A percentile compares a stretch with the other conserved stretches of the same genome.
phyloP scores from a whole-genome alignment of 192 early-diverging fungal genomes.

The Entophlyctis helioformis region DNA sequence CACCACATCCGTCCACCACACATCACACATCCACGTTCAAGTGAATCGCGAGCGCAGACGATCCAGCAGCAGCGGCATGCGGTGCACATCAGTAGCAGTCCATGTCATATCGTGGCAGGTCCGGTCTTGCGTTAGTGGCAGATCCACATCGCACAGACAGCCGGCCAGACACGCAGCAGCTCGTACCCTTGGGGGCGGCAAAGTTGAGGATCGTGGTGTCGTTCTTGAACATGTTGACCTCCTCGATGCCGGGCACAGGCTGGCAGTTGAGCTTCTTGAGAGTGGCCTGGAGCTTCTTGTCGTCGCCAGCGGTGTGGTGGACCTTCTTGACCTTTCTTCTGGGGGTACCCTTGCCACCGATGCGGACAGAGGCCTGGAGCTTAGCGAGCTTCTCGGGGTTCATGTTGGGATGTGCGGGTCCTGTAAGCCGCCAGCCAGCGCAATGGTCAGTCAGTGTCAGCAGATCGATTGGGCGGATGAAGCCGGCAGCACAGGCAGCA shows the following conservation, averaged over 20 bases:
- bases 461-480: too few species aligned
- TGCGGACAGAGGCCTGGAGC: conserved; percentile 75
- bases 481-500: too few species aligned
- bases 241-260: conserved; percentile 76
- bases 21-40: neutral
- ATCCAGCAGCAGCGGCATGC: neutral
- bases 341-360: conserved; percentile 89
- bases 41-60: neutral
- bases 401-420: conserved; percentile 29
- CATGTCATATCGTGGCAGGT: too few species aligned
- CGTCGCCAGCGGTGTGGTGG: conserved; percentile 70
- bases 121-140: too few species aligned
- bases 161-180: neutral
- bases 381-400: conserved; percentile 84
- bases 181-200: conserved; percentile 67
- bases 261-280: conserved; percentile 88
- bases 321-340: conserved; percentile 80
- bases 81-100: neutral
- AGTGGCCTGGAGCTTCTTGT: conserved; percentile 85
- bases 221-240: conserved; percentile 98
- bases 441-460: too few species aligned
- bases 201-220: conserved; percentile 92
- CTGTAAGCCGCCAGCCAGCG: too few species aligned
- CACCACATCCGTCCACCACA: neutral
- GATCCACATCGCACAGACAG: neutral